Base-by-base conservation (phyloP, 352 stramenopile genomes). In the Globisporangium recalcitrans region DNA sequence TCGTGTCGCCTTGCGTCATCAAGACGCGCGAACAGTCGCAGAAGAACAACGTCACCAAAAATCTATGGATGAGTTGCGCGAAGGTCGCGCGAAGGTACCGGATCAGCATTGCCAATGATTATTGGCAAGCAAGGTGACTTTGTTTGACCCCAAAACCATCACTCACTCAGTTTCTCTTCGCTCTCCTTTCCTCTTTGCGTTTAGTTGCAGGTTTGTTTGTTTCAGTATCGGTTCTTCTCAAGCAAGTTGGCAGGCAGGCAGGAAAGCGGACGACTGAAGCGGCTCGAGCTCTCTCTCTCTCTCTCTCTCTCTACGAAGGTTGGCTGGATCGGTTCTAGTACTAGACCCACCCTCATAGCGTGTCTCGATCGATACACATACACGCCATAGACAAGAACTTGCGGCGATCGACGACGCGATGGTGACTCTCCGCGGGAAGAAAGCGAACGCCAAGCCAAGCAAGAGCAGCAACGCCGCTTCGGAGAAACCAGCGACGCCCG, bases 341-440 rank as follows among this genome's bases (percentile, higher is more conserved):
- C 11, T 46, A 21, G 38, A 46, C 38, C 9, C 34, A 11, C 11
- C 38, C n/a, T 16, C 8, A 11, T 6, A 46, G 16, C 38, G 1
- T 22, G 14, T 22, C 27, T 31, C 5, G 2, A 5, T 46, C 3
- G 38, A 44, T 46, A 46, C 16, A n/a, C 19, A 46, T 11, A 46
- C 16, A 46, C 38, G 38, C 38, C 34, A 36, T 34, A 36, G 22
- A 36, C 24, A 55, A 26, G n/a, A n/a, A n/a, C n/a, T n/a, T n/a
- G n/a, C n/a, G n/a, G 38, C 10, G n/a, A 36, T 22, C 16, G 13
- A 21, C 48, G 48, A 34, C 47, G 26, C 24, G 58, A 91, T 92
- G 82, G 82, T 89, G 60, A 78, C 82, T 51, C 77, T 92, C 52
- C 78, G 82, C 10, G 78, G 79, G 22, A 87, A 86, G 69, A 92